Conservation (phyloP, 768 basidiomycete genomes). For the Trametes cinnabarina region DNA sequence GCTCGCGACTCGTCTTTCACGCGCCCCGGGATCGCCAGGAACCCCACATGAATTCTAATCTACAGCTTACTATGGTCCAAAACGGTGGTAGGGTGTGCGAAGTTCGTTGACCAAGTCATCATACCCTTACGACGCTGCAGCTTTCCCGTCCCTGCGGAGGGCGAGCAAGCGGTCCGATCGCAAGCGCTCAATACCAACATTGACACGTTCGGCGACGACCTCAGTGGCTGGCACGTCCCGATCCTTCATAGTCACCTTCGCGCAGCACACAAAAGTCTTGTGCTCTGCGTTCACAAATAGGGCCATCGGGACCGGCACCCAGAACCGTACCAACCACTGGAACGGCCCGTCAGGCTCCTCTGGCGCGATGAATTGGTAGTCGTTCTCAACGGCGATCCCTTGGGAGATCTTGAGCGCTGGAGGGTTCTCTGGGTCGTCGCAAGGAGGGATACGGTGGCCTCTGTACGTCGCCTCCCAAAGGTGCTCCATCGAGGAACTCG, state of each 20-base stretch:
- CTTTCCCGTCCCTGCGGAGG: neutral
- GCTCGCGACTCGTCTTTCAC: too few species aligned
- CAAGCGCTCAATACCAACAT: neutral
- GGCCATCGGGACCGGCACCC: constrained; percentile 45
- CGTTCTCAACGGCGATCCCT: neutral
- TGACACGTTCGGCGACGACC: neutral
- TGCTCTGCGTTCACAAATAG: constrained; percentile 49
- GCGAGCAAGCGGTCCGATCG: neutral
- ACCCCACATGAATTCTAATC: too few species aligned
- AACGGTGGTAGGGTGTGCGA: too few species aligned
- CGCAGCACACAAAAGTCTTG: constrained; percentile 39
- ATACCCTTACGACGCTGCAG: too few species aligned
- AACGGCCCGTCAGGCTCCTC: neutral
- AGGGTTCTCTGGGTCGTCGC: too few species aligned
- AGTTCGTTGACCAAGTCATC: too few species aligned
- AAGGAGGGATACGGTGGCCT: neutral
- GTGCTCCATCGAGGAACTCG: neutral
- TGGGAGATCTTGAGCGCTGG: neutral
- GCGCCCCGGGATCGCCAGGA: too few species aligned
- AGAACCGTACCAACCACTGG: constrained; percentile 37
- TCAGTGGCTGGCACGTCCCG: neutral
- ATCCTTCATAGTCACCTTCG: constrained; percentile 25
- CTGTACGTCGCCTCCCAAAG: neutral
- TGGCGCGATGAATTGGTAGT: neutral
- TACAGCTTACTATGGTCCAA: too few species aligned